phyloP scores from a whole-genome alignment of 148 eudicot species.

The Silene latifolia region DNA sequence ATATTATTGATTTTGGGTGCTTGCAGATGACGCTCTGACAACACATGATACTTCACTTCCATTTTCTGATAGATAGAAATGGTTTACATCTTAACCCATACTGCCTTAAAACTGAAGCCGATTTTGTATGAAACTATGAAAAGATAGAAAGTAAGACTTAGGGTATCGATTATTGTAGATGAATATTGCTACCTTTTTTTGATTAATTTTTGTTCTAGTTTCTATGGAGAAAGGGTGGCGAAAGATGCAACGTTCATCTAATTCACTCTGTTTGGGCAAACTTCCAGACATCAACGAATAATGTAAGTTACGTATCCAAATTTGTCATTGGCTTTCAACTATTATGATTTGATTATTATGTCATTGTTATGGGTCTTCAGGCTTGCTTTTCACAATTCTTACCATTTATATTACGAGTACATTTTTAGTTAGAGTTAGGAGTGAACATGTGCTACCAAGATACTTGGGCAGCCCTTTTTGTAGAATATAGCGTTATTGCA shows the following conservation, averaged over 20 bases:
- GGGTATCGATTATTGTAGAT: too few species aligned
- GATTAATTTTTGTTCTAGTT: slow-evolving; percentile 43
- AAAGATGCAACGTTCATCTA: slow-evolving; percentile 50
- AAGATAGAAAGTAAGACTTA: too few species aligned
- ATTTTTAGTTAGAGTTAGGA: neutral
- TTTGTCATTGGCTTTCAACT: neutral
- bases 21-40: slow-evolving; percentile 96
- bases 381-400: neutral
- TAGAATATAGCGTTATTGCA: neutral
- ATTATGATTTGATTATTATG: neutral
- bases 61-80: slow-evolving; percentile 67
- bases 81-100: slow-evolving; percentile 38
- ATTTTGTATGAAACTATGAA: too few species aligned
- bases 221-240: slow-evolving; percentile 76
- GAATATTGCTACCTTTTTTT: neutral
- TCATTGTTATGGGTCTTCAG: neutral
- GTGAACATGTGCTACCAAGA: neutral
- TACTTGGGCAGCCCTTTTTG: neutral
- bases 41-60: slow-evolving; percentile 81
- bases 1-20: slow-evolving; percentile 15
- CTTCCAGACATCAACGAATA: slow-evolving; percentile 80
- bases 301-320: slow-evolving; percentile 48
- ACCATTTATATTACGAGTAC: too few species aligned
- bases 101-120: slow-evolving; percentile 3
- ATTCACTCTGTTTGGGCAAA: slow-evolving; percentile 95